Evolutionary conservation across 2,329 filamentous ascomycete species (phyloP).

Genomic region (Cytospora schulzeri): DNA sequence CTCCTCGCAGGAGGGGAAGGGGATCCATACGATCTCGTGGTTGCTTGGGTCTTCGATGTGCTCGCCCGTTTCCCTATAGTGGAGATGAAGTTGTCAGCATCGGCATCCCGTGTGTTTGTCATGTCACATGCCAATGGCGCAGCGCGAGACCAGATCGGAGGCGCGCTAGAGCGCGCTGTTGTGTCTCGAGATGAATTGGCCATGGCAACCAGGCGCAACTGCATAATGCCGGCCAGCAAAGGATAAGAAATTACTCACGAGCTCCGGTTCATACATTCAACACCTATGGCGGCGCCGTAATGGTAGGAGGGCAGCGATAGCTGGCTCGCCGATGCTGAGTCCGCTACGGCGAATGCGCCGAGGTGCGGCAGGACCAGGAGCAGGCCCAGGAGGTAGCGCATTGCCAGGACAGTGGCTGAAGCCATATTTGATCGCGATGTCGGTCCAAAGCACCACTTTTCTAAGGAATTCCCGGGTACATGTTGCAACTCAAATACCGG

Average conservation of each 20-base stretch:
- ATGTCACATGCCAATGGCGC: background rate
- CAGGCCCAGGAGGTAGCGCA: slow-evolving; percentile 14
- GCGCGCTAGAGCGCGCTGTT: background rate
- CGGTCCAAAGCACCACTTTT: slow-evolving; percentile 16
- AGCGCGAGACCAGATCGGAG: background rate
- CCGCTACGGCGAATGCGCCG: slow-evolving; percentile 1
- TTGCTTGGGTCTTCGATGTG: slow-evolving; percentile 75
- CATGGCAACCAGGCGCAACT: slow-evolving; percentile 1
- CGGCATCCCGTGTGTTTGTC: background rate
- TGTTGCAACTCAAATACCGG: slow-evolving; percentile 11
- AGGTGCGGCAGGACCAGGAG: slow-evolving; percentile 22
- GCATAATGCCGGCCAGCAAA: background rate
- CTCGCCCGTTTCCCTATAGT: slow-evolving; percentile 81
- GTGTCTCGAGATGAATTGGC: background rate
- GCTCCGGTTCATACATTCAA: slow-evolving; percentile 75
- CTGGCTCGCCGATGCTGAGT: slow-evolving; percentile 36
- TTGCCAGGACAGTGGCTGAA: slow-evolving; percentile 9
- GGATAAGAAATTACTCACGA: slow-evolving; percentile 54
- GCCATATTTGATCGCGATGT: slow-evolving; percentile 20
- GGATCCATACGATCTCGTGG: slow-evolving; percentile 87
- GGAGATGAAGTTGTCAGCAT: slow-evolving; percentile 7
- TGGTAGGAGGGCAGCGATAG: slow-evolving; percentile 61
- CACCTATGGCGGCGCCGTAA: slow-evolving; percentile 67
- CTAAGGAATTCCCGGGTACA: slow-evolving; percentile 14
- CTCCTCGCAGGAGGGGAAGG: slow-evolving; percentile 89